Conservation (phyloP, 345 rosid species). For the Cardiospermum halicacabum region DNA sequence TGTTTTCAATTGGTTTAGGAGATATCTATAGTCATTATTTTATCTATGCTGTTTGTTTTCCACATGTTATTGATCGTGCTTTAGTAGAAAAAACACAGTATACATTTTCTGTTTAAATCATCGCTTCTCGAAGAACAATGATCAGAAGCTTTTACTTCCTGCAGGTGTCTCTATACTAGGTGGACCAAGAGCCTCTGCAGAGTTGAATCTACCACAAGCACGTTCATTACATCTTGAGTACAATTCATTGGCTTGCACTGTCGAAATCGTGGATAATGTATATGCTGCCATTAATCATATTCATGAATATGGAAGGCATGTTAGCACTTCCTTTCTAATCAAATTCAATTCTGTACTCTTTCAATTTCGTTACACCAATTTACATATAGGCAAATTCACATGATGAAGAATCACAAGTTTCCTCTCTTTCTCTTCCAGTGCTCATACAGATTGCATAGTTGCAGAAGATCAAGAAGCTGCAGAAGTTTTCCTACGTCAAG, state of each 20-base stretch:
- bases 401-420: not conserved
- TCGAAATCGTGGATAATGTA: conserved; percentile 89
- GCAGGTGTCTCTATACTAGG: conserved; percentile 78
- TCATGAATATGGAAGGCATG: conserved; percentile 86
- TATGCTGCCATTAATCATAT: conserved; percentile 79
- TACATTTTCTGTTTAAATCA: no score
- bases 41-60: no score
- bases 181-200: conserved; percentile 67
- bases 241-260: conserved; percentile 75
- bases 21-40: no score
- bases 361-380: not conserved
- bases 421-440: conserved; percentile 45
- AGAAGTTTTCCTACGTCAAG: conserved; percentile 69
- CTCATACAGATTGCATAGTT: conserved; percentile 89
- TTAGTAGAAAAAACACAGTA: not conserved
- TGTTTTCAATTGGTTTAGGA: not conserved
- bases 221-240: conserved; percentile 72
- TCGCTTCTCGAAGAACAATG: no score
- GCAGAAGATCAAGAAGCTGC: conserved; percentile 73
- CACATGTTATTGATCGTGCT: not conserved
- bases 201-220: conserved; percentile 59
- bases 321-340: not conserved
- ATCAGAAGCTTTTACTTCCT: conserved; percentile 6
- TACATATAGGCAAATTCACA: not conserved
- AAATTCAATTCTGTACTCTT: not conserved